Percentiles rank a stretch among this genome's conserved stretches.
These are phyloP conservation scores for Aphanomyces invadans DNA, from an alignment of 352 stramenopile species.

Conservation along the genomic window DNA sequence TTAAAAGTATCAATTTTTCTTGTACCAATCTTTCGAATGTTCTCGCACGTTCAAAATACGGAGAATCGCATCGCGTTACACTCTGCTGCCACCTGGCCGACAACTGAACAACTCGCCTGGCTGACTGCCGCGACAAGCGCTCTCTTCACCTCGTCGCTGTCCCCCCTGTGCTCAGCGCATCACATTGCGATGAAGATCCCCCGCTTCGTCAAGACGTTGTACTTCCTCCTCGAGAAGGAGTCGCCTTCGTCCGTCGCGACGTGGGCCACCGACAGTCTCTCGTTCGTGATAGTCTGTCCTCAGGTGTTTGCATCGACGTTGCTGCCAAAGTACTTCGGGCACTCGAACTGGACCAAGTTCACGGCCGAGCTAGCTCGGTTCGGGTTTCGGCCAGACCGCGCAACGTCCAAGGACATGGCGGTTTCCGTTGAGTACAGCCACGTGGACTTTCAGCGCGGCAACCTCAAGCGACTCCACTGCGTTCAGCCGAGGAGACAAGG, in stretches of 20 bases:
- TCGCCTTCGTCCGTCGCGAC: background rate
- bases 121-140: too few species aligned
- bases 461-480: background rate
- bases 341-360: conserved; percentile 8
- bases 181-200: background rate
- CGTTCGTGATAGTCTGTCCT: background rate
- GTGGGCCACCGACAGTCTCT: background rate
- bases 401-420: too few species aligned
- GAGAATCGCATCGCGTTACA: too few species aligned
- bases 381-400: background rate
- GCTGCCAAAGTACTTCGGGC: background rate
- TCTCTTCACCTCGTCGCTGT: too few species aligned
- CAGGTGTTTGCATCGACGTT: background rate
- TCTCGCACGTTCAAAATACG: too few species aligned
- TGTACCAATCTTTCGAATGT: too few species aligned
- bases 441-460: conserved; percentile 1
- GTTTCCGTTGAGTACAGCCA: conserved; percentile 5
- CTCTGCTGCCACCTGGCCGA: too few species aligned
- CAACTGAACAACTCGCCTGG: too few species aligned
- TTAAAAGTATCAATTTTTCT: too few species aligned
- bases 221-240: conserved; percentile 6
- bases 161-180: too few species aligned
- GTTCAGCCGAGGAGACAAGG: background rate
- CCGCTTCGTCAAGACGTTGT: background rate
- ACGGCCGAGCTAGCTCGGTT: background rate